Conservation (phyloP, 768 basidiomycete species). For the Mycena indigotica region DNA sequence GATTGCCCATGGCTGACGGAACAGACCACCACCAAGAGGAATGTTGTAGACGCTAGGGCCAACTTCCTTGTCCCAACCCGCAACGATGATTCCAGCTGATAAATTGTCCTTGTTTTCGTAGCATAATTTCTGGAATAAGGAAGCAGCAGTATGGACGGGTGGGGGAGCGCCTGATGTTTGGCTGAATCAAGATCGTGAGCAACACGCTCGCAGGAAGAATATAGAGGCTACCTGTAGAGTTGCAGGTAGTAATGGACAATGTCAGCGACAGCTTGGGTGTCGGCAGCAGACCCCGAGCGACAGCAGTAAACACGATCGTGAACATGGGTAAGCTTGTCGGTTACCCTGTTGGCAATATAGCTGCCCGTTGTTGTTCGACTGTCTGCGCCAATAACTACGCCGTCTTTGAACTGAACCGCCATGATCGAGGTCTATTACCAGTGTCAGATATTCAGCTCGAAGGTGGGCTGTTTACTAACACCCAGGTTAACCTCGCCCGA, state of each 20-base stretch:
- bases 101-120: slow-evolving; percentile 92
- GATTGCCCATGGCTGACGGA: slow-evolving; percentile 98
- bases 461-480: slow-evolving; percentile 51
- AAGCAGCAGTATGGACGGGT: slow-evolving; percentile 79
- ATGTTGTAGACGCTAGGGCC: slow-evolving; percentile 97
- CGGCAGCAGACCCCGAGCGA: slow-evolving; percentile 96
- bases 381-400: slow-evolving; percentile 97
- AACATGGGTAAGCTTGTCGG: slow-evolving; percentile 95
- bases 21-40: slow-evolving; percentile 93
- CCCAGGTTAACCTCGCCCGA: slow-evolving; percentile 96
- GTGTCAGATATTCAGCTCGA: slow-evolving; percentile 1
- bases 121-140: slow-evolving; percentile 82
- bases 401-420: slow-evolving; percentile 95
- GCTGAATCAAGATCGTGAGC: slow-evolving; percentile 30
- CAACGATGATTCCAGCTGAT: slow-evolving; percentile 94
- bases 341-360: slow-evolving; percentile 98
- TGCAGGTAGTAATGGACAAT: slow-evolving; percentile 83
- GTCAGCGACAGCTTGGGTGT: slow-evolving; percentile 97
- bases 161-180: slow-evolving; percentile 68
- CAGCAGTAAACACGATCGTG: slow-evolving; percentile 99
- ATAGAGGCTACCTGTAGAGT: slow-evolving; percentile 60
- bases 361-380: slow-evolving; percentile 95
- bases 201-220: neutral
- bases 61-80: slow-evolving; percentile 91
- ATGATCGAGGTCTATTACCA: slow-evolving; percentile 90